A percentile compares a stretch with the other conserved stretches of the same genome.
phyloP scores from a whole-genome alignment of 2,329 filamentous ascomycete species.

The Talaromyces sp. region DNA sequence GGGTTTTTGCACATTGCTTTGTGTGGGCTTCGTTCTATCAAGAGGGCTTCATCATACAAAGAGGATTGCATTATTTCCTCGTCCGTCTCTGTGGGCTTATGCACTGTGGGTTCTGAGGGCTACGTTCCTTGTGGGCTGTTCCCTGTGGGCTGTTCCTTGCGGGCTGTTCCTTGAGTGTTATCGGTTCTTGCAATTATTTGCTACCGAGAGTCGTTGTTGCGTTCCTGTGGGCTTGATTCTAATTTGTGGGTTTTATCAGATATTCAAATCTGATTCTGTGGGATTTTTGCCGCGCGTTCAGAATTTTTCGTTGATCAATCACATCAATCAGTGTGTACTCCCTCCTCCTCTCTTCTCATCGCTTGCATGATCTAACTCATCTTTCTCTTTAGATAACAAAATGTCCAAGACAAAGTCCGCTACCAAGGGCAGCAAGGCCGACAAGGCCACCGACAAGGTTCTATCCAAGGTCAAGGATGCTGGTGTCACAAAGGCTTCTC shows the following conservation, averaged over 20 bases:
- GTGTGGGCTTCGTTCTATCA: slow-evolving; percentile 37
- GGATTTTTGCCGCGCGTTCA: slow-evolving; percentile 17
- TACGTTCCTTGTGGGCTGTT: slow-evolving; percentile 33
- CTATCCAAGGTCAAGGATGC: slow-evolving; percentile 48
- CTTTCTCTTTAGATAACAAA: slow-evolving; percentile 25
- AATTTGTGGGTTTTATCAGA: slow-evolving; percentile 20
- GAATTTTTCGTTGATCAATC: background rate
- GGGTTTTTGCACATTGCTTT: slow-evolving; percentile 37
- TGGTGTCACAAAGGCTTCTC: slow-evolving; percentile 44
- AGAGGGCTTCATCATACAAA: slow-evolving; percentile 42
- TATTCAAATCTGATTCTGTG: slow-evolving; percentile 19
- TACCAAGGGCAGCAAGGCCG: slow-evolving; percentile 36
- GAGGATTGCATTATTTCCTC: slow-evolving; percentile 39
- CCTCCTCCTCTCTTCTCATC: background rate
- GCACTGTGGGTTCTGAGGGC: slow-evolving; percentile 39
- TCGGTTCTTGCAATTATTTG: slow-evolving; percentile 19
- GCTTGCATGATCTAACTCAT: background rate
- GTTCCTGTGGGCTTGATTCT: slow-evolving; percentile 27
- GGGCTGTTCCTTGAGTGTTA: slow-evolving; percentile 23
- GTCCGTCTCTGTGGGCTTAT: slow-evolving; percentile 46
- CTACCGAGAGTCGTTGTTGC: slow-evolving; percentile 31
- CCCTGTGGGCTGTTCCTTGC: slow-evolving; percentile 29
- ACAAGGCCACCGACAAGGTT: slow-evolving; percentile 42
- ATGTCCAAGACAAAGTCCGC: slow-evolving; percentile 47
- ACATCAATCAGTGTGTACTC: slow-evolving; percentile 7